phyloP scores from a whole-genome alignment of 495 filamentous ascomycete genomes.

The Cryomyces minteri region DNA sequence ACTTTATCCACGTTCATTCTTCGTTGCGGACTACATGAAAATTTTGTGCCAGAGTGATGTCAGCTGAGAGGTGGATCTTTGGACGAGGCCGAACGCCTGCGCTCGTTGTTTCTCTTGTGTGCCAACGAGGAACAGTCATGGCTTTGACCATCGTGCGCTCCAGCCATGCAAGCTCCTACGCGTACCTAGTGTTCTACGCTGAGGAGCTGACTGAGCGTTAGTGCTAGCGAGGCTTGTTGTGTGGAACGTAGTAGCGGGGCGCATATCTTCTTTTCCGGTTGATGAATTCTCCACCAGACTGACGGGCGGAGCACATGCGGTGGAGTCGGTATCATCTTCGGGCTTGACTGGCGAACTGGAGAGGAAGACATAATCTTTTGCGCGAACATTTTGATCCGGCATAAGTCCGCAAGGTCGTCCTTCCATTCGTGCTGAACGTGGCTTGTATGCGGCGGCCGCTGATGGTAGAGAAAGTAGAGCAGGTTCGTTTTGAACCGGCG shows the following conservation, averaged over 20 bases:
- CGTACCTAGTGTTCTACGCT: slow-evolving; percentile 35
- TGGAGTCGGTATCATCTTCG: slow-evolving; percentile 2
- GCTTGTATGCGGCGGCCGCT: background rate
- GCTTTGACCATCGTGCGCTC: background rate
- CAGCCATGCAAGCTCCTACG: slow-evolving; percentile 36
- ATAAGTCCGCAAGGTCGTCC: background rate
- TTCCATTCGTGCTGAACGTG: slow-evolving; percentile 1
- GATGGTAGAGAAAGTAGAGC: background rate
- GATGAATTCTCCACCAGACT: too few relatives aligned
- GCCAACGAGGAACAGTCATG: too few relatives aligned
- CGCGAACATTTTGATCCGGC: background rate
- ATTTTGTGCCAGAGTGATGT: too few relatives aligned
- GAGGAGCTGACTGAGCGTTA: slow-evolving; percentile 16
- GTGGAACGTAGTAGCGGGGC: slow-evolving; percentile 29
- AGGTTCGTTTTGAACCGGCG: background rate
- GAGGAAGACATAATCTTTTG: slow-evolving; percentile 19
- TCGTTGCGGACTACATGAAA: too few relatives aligned
- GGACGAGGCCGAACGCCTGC: too few relatives aligned
- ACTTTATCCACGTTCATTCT: too few relatives aligned
- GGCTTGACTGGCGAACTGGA: slow-evolving; percentile 25
- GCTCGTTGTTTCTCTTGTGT: too few relatives aligned
- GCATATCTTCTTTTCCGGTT: background rate
- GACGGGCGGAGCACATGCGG: background rate
- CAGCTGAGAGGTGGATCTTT: too few relatives aligned
- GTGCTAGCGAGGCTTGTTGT: slow-evolving; percentile 28